Base-by-base conservation (phyloP, 495 filamentous ascomycete species). In the Penicillium tannophilum region DNA sequence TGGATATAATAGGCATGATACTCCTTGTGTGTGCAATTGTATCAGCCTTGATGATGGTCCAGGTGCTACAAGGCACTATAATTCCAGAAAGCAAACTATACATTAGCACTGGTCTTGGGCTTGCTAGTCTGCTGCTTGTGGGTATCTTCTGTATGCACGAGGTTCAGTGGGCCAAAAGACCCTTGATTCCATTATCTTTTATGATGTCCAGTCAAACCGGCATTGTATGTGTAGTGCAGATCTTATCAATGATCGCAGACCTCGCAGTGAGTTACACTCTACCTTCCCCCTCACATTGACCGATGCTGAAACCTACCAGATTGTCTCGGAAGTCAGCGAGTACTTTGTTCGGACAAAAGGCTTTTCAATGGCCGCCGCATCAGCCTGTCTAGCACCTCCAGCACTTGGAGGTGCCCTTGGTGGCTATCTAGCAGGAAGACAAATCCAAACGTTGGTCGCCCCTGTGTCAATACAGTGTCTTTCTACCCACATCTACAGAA, bases 381-480 rank as follows among this genome's bases (percentile, higher is more conserved):
- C 46, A 3, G 46, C 46, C 26, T 30, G 46, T 31, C 24, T 49
- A 49, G 26, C 26, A 8, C 46, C 46, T n/a, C 8, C 46, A 31
- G 46, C 24, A 9, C 46, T 49, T 49, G 46, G 46, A 31, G 46
- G 46, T 31, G 46, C 46, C 6, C 23, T 49, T 10, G 46, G 46
- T 17, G 46, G 46, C 30, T 30, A n/a, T 17, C n/a, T 49, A 31
- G 46, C 46, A 30, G 46, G 46, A 31, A 31, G 9, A 17, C 9
- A 49, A 6, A 49, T 49, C 6, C 46, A 33, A 31, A 17, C 12
- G 46, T 49, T 49, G 12, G 44, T 47, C 10, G 16, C 14, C 10
- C 10, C 12, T 9, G 10, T 11, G 10, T 12, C 33, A 4, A 12
- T 6, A 36, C 33, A 3, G 3, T 9, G 3, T 36, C 11, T 23